Conservation (phyloP, 176 grass and related monocot species). For the Phoenix dactylifera region DNA sequence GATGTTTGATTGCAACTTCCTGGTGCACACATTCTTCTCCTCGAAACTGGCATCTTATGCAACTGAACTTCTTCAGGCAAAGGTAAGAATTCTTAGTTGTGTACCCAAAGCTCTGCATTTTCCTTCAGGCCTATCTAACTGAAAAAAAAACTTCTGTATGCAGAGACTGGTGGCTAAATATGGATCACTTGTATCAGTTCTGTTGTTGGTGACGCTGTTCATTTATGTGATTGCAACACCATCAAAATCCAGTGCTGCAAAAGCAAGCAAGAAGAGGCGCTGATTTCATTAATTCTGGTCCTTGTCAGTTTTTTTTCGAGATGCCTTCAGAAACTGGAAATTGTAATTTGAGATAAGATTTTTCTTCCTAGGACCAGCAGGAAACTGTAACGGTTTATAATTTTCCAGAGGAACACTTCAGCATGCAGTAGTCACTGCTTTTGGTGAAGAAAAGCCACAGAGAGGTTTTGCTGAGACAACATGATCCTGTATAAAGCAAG, state of each 20-base stretch:
- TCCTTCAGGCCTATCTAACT: neutral
- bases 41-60: slow-evolving; percentile 5
- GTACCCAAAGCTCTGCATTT: too few species aligned
- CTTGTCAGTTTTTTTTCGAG: too few species aligned
- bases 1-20: slow-evolving; percentile 18
- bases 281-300: slow-evolving; percentile 17
- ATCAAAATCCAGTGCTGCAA: slow-evolving; percentile 38
- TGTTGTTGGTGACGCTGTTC: slow-evolving; percentile 50
- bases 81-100: slow-evolving; percentile 34
- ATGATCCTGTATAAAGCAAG: too few species aligned
- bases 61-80: slow-evolving; percentile 41
- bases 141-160: slow-evolving; percentile 14
- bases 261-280: slow-evolving; percentile 80
- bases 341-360: too few species aligned
- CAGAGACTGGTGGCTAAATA: slow-evolving; percentile 70
- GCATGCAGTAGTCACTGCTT: too few species aligned
- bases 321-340: too few species aligned
- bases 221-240: slow-evolving; percentile 73
- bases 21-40: neutral
- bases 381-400: too few species aligned
- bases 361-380: too few species aligned
- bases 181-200: slow-evolving; percentile 57
- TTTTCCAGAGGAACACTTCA: too few species aligned
- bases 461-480: too few species aligned
- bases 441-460: too few species aligned